Percentiles rank a stretch among this genome's conserved stretches.
Evolutionary conservation across 73 alveolate genomes (phyloP).

Genomic region (Uronychia setigera): DNA sequence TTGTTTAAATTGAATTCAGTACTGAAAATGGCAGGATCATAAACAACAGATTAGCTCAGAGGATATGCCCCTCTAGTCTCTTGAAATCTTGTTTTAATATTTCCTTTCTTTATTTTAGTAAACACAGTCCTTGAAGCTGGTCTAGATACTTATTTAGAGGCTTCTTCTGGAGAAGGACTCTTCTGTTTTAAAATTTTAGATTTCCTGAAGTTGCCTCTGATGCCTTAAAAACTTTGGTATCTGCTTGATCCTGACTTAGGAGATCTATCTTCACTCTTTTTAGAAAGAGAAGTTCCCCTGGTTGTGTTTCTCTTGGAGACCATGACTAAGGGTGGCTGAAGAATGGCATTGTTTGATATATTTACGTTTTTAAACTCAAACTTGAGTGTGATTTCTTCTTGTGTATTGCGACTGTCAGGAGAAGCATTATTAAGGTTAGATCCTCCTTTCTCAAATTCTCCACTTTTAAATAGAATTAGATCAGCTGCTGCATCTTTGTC

Average conservation of each 20-base stretch:
- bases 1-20: too few relatives aligned
- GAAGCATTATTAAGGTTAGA: too few relatives aligned
- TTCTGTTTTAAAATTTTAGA: not conserved
- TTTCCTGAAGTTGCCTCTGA: not conserved
- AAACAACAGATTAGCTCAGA: not conserved
- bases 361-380: not conserved
- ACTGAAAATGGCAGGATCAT: too few relatives aligned
- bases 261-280: not conserved
- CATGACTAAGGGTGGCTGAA: not conserved
- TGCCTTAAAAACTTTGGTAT: not conserved
- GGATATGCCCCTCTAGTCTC: not conserved
- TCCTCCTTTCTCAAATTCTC: too few relatives aligned
- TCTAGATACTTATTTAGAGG: not conserved
- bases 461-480: too few relatives aligned
- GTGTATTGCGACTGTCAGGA: not conserved
- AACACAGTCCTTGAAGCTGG: not conserved
- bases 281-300: not conserved
- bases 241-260: not conserved
- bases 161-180: not conserved
- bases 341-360: not conserved
- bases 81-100: not conserved
- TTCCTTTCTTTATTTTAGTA: not conserved
- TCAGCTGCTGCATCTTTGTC: too few relatives aligned
- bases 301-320: not conserved
- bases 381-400: not conserved